These are phyloP conservation scores for Arthrobotrys entomopaga DNA, from an alignment of 2,329 filamentous ascomycete genomes.

Conservation along the genomic window DNA sequence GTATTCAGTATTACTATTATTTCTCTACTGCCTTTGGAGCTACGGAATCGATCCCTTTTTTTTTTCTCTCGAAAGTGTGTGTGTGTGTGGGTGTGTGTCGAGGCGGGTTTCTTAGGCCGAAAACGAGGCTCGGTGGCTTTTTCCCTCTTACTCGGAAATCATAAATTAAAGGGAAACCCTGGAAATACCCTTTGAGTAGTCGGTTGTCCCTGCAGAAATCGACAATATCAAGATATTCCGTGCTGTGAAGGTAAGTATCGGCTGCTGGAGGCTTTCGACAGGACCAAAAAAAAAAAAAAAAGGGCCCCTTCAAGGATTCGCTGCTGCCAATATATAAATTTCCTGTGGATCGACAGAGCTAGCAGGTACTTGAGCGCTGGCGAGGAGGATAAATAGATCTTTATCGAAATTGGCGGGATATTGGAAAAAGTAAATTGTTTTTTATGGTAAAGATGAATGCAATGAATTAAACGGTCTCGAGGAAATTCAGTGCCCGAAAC, in stretches of 20 bases:
- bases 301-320: conserved; percentile 36
- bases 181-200: conserved; percentile 37
- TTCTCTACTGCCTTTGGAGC: conserved; percentile 8
- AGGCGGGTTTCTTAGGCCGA: conserved; percentile 4
- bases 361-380: conserved; percentile 19
- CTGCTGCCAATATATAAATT: conserved; percentile 44
- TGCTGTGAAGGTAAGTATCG: conserved; percentile 28
- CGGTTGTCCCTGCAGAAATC: conserved; percentile 50
- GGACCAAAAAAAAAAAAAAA: background rate
- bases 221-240: conserved; percentile 30
- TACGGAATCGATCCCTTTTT: background rate
- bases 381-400: conserved; percentile 3
- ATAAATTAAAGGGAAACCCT: conserved; percentile 35
- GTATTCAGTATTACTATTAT: conserved; percentile 42
- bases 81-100: background rate
- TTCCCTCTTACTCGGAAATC: conserved; percentile 9
- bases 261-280: conserved; percentile 27
- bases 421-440: too few relatives aligned
- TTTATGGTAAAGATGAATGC: conserved; percentile 5
- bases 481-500: conserved; percentile 33
- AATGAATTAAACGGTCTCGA: conserved; percentile 30
- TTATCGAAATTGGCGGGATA: too few relatives aligned
- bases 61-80: conserved; percentile 8
- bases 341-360: conserved; percentile 50
- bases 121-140: conserved; percentile 31